Conservation (phyloP, 1,284 basidiomycete genomes). For the Mycena sp. region DNA sequence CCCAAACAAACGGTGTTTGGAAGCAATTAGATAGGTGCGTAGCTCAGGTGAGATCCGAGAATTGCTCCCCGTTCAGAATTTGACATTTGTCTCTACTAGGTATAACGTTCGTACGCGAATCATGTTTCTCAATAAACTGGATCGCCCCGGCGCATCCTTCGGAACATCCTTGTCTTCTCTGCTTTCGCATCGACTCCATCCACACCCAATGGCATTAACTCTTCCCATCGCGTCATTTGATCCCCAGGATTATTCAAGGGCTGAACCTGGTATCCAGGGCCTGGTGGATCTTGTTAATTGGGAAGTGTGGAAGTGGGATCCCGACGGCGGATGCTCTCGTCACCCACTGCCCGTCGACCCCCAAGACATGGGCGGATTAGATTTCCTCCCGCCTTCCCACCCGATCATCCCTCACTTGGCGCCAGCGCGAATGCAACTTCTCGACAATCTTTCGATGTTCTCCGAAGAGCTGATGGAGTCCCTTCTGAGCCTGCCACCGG, state of each 20-base stretch:
- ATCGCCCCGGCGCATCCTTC: constrained; percentile 85
- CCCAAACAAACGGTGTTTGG: constrained; percentile 92
- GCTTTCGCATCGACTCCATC: constrained; percentile 77
- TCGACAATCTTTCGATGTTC: constrained; percentile 83
- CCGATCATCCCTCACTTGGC: constrained; percentile 73
- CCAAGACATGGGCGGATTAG: constrained; percentile 54
- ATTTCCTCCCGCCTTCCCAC: constrained; percentile 48
- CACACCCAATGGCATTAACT: constrained; percentile 75
- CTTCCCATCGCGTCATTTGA: constrained; percentile 84
- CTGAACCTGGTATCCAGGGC: constrained; percentile 81
- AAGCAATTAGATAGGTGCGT: constrained; percentile 80
- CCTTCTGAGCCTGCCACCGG: constrained; percentile 65
- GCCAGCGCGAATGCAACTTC: constrained; percentile 71
- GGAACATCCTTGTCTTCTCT: constrained; percentile 76
- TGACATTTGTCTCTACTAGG: constrained; percentile 47
- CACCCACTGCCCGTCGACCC: constrained; percentile 64
- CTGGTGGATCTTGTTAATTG: constrained; percentile 84
- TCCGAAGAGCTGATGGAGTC: constrained; percentile 83
- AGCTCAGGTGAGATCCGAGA: constrained; percentile 11
- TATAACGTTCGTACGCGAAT: constrained; percentile 83
- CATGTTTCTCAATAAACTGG: constrained; percentile 90
- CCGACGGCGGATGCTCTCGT: constrained; percentile 42
- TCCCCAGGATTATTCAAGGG: constrained; percentile 67
- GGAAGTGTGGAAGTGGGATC: constrained; percentile 78
- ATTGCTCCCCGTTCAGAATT: not conserved